A percentile compares a stretch with the other conserved stretches of the same genome.
Conservation (phyloP, 306 rosid genomes). For the Ormosia emarginata region DNA sequence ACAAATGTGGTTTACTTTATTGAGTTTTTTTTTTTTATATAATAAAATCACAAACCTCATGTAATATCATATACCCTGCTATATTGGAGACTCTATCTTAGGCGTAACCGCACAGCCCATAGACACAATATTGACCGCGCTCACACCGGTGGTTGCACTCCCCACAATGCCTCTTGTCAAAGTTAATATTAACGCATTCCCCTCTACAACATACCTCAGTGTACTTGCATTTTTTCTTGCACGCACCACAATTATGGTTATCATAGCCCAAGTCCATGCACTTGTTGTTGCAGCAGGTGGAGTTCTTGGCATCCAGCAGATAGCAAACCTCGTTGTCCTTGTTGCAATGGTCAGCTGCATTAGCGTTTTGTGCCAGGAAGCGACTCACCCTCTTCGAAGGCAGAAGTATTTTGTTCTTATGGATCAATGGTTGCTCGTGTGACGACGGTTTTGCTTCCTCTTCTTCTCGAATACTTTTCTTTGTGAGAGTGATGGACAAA, state of each 20-base stretch:
- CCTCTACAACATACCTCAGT: slow-evolving; percentile 71
- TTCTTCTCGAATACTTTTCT: slow-evolving; percentile 27
- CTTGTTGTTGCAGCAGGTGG: slow-evolving; percentile 81
- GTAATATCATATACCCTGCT: background rate
- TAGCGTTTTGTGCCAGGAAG: slow-evolving; percentile 40
- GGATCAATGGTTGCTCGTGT: background rate
- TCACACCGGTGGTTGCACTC: slow-evolving; percentile 52
- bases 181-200: slow-evolving; percentile 48
- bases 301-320: slow-evolving; percentile 2
- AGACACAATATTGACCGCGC: slow-evolving; percentile 44
- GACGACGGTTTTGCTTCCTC: background rate
- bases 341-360: slow-evolving; percentile 54
- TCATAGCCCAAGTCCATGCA: slow-evolving; percentile 54
- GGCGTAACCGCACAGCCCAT: slow-evolving; percentile 69
- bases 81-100: slow-evolving; percentile 13
- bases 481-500: slow-evolving; percentile 58
- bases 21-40: background rate
- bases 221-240: slow-evolving; percentile 71
- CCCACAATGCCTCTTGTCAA: slow-evolving; percentile 85
- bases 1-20: slow-evolving; percentile 49
- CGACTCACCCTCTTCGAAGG: slow-evolving; percentile 65
- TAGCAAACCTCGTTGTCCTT: slow-evolving; percentile 55
- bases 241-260: slow-evolving; percentile 59
- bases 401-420: background rate
- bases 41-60: slow-evolving; percentile 42